These are phyloP conservation scores for Biancaea sappan DNA, from an alignment of 306 rosid genomes.

Conservation along the genomic window DNA sequence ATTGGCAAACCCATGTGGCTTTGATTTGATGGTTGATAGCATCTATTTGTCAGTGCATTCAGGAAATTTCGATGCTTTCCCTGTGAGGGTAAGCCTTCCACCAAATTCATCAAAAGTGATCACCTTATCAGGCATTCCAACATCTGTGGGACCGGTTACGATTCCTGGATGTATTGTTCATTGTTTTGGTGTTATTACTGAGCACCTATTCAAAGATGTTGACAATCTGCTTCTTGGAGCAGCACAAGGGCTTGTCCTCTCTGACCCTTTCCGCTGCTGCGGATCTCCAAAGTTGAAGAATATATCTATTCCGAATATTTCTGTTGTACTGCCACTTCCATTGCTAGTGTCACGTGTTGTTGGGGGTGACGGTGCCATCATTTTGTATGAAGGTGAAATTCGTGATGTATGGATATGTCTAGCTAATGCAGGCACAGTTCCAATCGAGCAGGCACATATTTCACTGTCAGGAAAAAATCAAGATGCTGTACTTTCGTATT, in stretches of 20 bases:
- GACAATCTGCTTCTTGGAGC: conserved; percentile 97
- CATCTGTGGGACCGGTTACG: conserved; percentile 76
- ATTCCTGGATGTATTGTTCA: conserved; percentile 94
- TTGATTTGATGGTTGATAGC: conserved; percentile 91
- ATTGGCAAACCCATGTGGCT: conserved; percentile 97
- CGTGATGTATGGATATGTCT: conserved; percentile 85
- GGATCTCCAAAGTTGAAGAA: conserved; percentile 88
- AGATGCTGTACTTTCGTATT: conserved; percentile 77
- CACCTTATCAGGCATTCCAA: conserved; percentile 89
- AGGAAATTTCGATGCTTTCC: conserved; percentile 91
- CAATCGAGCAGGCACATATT: conserved; percentile 89
- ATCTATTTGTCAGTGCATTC: conserved; percentile 92
- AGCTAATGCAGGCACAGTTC: conserved; percentile 97
- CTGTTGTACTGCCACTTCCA: conserved; percentile 81
- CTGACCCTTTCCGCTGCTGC: conserved; percentile 96
- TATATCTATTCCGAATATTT: conserved; percentile 76
- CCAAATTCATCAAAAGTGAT: conserved; percentile 94
- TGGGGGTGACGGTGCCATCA: conserved; percentile 94
- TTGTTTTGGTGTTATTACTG: conserved; percentile 97
- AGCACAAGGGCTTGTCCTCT: conserved; percentile 92
- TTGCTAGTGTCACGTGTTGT: conserved; percentile 79
- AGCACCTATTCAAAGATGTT: conserved; percentile 94
- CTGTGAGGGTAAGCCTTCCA: conserved; percentile 77
- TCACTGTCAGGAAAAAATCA: conserved; percentile 92
- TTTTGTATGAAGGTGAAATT: conserved; percentile 95